Evolutionary conservation across 805 yeast genomes (phyloP), one percentile per base, ranked within the genome.

Genomic region (Torulaspora gathmanii): DNA sequence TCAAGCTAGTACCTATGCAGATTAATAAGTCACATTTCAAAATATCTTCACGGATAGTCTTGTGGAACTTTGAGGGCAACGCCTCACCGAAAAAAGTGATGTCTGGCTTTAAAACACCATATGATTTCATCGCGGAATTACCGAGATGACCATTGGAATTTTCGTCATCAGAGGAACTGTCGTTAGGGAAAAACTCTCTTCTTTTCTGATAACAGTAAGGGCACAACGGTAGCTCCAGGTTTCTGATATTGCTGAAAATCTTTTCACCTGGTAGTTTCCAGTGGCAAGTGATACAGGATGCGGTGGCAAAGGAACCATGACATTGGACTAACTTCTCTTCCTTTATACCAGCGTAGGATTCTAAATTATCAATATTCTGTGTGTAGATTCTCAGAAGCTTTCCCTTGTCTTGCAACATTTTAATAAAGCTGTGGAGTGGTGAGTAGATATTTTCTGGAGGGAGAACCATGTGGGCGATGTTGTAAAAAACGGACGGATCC

Each of bases 41-140:
- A 5, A 82, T 70, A 60, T 90, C 96, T 34, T 74, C 72, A 33
- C 70, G 69, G 23, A 82, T 75, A 25, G 70, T 62, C 37, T 74
- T 73, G 54, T 87, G 90, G 58, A 83, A 89, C 38, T 72, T 65
- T 11, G 71, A 70, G 1, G 96, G 96, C 46, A 89, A 70, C 12
- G 81, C 78, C 63, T 89, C 96, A 12, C 95, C 95, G 55, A 89
- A 89, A 59, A 89, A 89, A 0, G 95, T 88, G 49, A 89, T 89
- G 60, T 89, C 95, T 0, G 97, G 97, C 62, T 90, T 89, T 76
- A 86, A 74, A 2, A 88, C 91, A 12, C 96, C 96, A 60, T 66
- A 79, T 7, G 84, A 75, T 54, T 78, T 75, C 19, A 71, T 65
- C 11, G 48, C 54, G 16, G 48, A 35, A n/a, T 37, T 47, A 15